phyloP scores from a whole-genome alignment of 2,329 filamentous ascomycete species.

The Achaetomium macrosporum region DNA sequence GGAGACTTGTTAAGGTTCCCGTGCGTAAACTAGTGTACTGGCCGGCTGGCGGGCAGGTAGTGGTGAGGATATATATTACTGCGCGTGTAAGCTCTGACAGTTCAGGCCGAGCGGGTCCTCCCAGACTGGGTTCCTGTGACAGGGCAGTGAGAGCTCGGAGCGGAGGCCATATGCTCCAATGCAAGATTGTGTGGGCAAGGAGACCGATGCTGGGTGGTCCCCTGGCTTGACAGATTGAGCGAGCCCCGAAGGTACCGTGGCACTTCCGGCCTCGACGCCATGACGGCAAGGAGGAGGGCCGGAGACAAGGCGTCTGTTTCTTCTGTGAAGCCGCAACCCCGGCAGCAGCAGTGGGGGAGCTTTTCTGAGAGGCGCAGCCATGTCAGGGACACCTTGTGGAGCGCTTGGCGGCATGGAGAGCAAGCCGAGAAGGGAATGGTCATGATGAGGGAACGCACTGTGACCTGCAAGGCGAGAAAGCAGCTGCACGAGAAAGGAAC shows the following conservation, averaged over 20 bases:
- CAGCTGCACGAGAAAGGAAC: conserved; percentile 20
- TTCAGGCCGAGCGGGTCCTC: conserved; percentile 9
- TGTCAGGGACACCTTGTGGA: conserved; percentile 2
- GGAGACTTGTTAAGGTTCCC: conserved; percentile 27
- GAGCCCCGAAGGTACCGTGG: conserved; percentile 1
- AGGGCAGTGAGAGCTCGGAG: too few relatives aligned
- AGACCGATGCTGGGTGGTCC: conserved; percentile 4
- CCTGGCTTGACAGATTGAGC: conserved; percentile 11
- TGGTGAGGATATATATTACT: conserved; percentile 24
- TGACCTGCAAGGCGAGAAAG: conserved; percentile 20
- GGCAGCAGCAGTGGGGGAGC: background rate
- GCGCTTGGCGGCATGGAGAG: conserved; percentile 13
- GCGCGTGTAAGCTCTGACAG: conserved; percentile 20
- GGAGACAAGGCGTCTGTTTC: conserved; percentile 19
- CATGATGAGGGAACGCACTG: conserved; percentile 16
- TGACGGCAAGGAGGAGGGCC: conserved; percentile 18
- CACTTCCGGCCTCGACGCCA: conserved; percentile 15
- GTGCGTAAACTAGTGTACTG: conserved; percentile 20
- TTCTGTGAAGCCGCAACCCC: background rate
- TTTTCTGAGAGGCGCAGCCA: conserved; percentile 3
- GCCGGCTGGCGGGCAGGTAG: conserved; percentile 26
- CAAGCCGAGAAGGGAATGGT: conserved; percentile 14
- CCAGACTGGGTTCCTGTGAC: conserved; percentile 1
- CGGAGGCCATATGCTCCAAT: too few relatives aligned
- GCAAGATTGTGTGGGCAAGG: too few relatives aligned